Evolutionary conservation across 768 basidiomycete genomes (phyloP).

Genomic region (Artomyces pyxidatus): DNA sequence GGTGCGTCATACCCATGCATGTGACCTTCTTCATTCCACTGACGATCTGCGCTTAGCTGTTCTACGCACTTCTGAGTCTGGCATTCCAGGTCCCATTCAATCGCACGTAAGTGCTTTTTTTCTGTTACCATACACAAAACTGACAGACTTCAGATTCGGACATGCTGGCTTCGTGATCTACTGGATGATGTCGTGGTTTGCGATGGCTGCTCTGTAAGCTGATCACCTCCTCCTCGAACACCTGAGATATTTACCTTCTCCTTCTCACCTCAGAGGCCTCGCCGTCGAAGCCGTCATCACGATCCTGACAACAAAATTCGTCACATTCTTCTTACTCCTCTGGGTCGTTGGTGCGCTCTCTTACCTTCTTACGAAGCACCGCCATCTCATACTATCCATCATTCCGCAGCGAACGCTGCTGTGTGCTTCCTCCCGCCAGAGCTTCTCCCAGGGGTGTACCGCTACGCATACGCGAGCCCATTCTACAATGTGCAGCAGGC

Average conservation of each 20-base stretch:
- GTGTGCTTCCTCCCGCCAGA: slow-evolving; percentile 51
- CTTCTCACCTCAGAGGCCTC: slow-evolving; percentile 41
- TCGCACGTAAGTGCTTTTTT: slow-evolving; percentile 29
- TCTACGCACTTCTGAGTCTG: slow-evolving; percentile 48
- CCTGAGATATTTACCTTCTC: no score
- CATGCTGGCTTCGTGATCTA: slow-evolving; percentile 49
- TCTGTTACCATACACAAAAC: not conserved
- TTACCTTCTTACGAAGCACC: no score
- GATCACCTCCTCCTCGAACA: not conserved
- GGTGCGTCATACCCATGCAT: slow-evolving; percentile 4
- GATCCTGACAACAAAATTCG: slow-evolving; percentile 40
- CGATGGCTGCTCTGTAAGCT: slow-evolving; percentile 49
- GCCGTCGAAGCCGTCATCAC: slow-evolving; percentile 54
- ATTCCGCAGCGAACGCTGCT: slow-evolving; percentile 59
- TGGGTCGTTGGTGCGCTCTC: slow-evolving; percentile 51
- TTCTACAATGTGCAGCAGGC: slow-evolving; percentile 65
- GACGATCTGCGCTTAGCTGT: slow-evolving; percentile 27
- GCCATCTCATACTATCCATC: no score
- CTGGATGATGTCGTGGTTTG: slow-evolving; percentile 58
- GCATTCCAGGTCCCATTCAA: slow-evolving; percentile 53
- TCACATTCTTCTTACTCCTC: slow-evolving; percentile 53
- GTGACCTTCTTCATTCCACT: not conserved
- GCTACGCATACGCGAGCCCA: slow-evolving; percentile 62
- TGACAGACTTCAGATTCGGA: slow-evolving; percentile 31
- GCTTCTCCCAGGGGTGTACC: slow-evolving; percentile 47